Base-by-base conservation (phyloP, 2,329 filamentous ascomycete species). In the Sporothrix schenckii region DNA sequence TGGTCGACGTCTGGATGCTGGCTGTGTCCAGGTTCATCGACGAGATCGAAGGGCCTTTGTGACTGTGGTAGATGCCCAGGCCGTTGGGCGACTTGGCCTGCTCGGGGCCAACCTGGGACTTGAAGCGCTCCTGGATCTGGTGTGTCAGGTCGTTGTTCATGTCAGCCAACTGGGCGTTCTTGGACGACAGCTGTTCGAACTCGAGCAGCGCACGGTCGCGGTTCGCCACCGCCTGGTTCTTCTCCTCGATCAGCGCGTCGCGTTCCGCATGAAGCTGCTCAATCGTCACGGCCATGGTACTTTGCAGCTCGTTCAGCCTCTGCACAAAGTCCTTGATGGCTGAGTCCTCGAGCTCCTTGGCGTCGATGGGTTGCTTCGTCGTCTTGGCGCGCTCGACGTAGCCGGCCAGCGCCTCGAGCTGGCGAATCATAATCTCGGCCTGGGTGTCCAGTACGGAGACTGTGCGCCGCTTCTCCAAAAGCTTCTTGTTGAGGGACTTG, bases 61-160 rank as follows among this genome's bases (percentile, higher is more conserved):
- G 72, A 16, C 73, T 78, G 61, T 85, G 81, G 73, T 88, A 88
- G 72, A 88, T 88, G 58, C 86, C 86, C 19, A 89, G 80, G 11
- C 86, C 86, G 63, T 70, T 74, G 24, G 84, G 79, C 13, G 83
- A 79, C 74, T 83, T 84, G 72, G 78, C 75, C 30, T 66, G 72
- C 84, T 85, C 72, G 76, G 30, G n/a, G 82, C 74, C 69, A 69
- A 86, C 90, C 77, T 91, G 93, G 60, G 89, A 90, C 82, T 96
- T 97, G 84, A 97, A 96, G 41, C 93, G 88, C 76, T 92, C 93
- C 79, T 98, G 94, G 72, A 98, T 97, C 77, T 94, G 93, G 76
- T 97, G 92, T 4, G 96, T 94, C 70, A 99, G 84, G 77, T 97
- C 92, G 76, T 97, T 97, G 82, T 99, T 98, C 84, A 98, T 89